Percentiles rank a stretch among this genome's conserved stretches.
Conservation (phyloP, 2,329 filamentous ascomycete species). For the Alternaria sp. region DNA sequence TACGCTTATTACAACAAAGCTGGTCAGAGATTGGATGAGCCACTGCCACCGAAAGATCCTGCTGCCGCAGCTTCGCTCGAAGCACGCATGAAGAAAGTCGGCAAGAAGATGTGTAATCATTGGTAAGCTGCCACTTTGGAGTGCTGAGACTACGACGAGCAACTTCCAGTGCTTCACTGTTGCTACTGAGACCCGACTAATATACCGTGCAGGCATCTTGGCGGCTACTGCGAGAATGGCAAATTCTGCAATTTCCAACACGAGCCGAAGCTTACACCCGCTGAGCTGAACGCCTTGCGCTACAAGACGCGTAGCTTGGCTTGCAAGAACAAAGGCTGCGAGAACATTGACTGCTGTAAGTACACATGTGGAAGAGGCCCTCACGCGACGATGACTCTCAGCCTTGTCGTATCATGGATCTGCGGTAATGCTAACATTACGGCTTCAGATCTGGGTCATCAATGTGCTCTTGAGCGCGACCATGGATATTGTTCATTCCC, state of each 20-base stretch:
- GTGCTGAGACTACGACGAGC: not conserved
- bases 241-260: slow-evolving; percentile 53
- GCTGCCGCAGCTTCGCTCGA: slow-evolving; percentile 34
- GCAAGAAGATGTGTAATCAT: slow-evolving; percentile 45
- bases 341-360: slow-evolving; percentile 52
- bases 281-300: slow-evolving; percentile 49
- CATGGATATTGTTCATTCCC: slow-evolving; percentile 47
- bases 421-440: slow-evolving; percentile 4
- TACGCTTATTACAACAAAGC: slow-evolving; percentile 52
- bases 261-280: slow-evolving; percentile 46
- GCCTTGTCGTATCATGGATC: not conserved
- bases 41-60: slow-evolving; percentile 42
- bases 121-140: slow-evolving; percentile 11
- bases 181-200: not conserved
- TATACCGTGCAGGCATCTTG: slow-evolving; percentile 28
- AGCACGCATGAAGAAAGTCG: slow-evolving; percentile 35
- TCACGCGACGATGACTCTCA: not conserved
- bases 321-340: slow-evolving; percentile 49
- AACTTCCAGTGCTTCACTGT: not conserved
- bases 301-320: slow-evolving; percentile 51
- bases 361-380: not conserved
- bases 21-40: slow-evolving; percentile 52
- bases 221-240: slow-evolving; percentile 49
- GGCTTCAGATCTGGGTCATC: slow-evolving; percentile 48
- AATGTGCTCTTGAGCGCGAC: slow-evolving; percentile 46